phyloP scores from a whole-genome alignment of 2,329 filamentous ascomycete genomes.

The Colletotrichum neosansevieriae region DNA sequence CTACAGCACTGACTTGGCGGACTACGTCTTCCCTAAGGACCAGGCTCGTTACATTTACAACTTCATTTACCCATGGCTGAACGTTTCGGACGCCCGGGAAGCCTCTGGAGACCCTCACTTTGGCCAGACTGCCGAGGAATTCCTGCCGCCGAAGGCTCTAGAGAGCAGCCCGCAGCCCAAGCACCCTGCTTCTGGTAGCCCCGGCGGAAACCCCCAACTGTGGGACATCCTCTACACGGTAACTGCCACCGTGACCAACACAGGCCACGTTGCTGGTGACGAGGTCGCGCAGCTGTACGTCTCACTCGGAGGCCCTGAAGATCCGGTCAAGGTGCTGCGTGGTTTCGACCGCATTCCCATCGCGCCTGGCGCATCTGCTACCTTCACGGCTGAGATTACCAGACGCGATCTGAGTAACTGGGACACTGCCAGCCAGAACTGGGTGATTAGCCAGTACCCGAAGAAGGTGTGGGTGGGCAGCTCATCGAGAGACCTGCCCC shows the following conservation, averaged over 20 bases:
- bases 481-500: slow-evolving; percentile 66
- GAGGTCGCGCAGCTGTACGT: slow-evolving; percentile 85
- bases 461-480: slow-evolving; percentile 69
- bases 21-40: slow-evolving; percentile 76
- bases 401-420: slow-evolving; percentile 90
- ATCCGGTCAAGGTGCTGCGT: slow-evolving; percentile 76
- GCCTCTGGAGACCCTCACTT: slow-evolving; percentile 71
- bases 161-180: slow-evolving; percentile 69
- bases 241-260: slow-evolving; percentile 78
- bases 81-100: slow-evolving; percentile 66
- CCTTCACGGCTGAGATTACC: slow-evolving; percentile 77
- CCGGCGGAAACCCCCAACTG: slow-evolving; percentile 74
- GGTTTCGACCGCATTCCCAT: slow-evolving; percentile 85
- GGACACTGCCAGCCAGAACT: slow-evolving; percentile 85
- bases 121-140: slow-evolving; percentile 67
- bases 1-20: slow-evolving; percentile 69
- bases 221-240: slow-evolving; percentile 79
- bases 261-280: slow-evolving; percentile 72
- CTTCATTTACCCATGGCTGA: slow-evolving; percentile 80
- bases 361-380: slow-evolving; percentile 73
- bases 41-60: slow-evolving; percentile 62
- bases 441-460: slow-evolving; percentile 70
- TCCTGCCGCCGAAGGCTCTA: slow-evolving; percentile 69
- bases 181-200: slow-evolving; percentile 62
- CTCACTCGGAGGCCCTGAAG: slow-evolving; percentile 80